Evolutionary conservation across 2,329 filamentous ascomycete species (phyloP).

Genomic region (Scopulariopsis brevicaulis): DNA sequence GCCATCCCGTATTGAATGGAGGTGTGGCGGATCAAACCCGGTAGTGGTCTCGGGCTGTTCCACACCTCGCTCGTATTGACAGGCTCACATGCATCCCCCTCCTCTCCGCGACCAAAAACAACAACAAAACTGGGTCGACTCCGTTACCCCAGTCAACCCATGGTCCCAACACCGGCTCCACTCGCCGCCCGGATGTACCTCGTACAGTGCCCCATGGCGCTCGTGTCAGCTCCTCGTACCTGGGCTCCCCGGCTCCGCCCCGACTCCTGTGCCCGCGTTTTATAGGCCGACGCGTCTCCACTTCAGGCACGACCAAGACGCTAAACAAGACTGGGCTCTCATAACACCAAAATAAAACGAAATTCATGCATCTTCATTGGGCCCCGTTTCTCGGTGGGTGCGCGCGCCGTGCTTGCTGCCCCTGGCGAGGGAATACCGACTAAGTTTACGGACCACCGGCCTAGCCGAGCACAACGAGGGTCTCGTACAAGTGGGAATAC

Average conservation of each 20-base stretch:
- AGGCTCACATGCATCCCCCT: not conserved
- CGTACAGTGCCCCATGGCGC: not conserved
- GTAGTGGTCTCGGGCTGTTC: not conserved
- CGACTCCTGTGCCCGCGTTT: not conserved
- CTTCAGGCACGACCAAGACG: not conserved
- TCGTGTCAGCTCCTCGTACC: not conserved
- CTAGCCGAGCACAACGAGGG: not conserved
- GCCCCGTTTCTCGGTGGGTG: not conserved
- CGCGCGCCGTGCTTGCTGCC: not conserved
- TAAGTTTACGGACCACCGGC: not conserved
- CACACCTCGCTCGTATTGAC: not conserved
- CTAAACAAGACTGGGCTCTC: not conserved
- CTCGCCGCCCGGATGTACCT: not conserved
- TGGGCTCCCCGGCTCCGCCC: not conserved
- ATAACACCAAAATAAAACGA: slow-evolving; percentile 3
- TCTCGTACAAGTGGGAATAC: not conserved
- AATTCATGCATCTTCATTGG: slow-evolving; percentile 5
- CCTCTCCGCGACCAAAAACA: not conserved
- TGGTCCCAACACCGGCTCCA: not conserved
- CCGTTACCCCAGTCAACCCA: not conserved
- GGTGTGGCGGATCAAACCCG: not conserved
- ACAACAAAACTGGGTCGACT: not conserved
- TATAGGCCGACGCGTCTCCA: not conserved
- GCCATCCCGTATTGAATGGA: not conserved
- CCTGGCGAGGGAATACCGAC: not conserved